Evolutionary conservation across 306 rosid species (phyloP).

Genomic region (Cicer pinnatifidum): DNA sequence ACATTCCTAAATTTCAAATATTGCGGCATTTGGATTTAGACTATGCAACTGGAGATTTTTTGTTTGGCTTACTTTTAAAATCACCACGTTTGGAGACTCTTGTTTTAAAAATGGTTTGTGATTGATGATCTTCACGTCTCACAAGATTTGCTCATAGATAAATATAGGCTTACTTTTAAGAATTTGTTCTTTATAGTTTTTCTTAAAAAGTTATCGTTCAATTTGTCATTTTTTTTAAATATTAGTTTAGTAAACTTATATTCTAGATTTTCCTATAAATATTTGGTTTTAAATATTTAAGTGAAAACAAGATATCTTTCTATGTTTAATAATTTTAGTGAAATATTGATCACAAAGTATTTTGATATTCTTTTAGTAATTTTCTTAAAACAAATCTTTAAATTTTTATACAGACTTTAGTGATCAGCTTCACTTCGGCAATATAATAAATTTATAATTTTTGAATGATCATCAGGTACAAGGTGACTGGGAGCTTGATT

Average conservation of each 20-base stretch:
- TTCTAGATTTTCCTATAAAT: too few relatives aligned
- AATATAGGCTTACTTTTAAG: neutral
- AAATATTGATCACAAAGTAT: too few relatives aligned
- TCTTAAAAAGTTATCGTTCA: neutral
- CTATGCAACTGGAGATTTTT: neutral
- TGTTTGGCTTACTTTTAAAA: constrained; percentile 13
- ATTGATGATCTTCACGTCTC: neutral
- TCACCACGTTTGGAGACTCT: constrained; percentile 30
- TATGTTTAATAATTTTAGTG: too few relatives aligned
- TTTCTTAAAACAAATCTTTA: neutral
- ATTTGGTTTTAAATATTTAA: too few relatives aligned
- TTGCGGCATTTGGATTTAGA: constrained; percentile 15
- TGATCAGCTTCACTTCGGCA: neutral
- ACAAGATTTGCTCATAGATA: neutral
- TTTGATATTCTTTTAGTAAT: too few relatives aligned
- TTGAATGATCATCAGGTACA: neutral
- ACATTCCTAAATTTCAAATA: neutral
- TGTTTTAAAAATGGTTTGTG: neutral
- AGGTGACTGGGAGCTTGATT: neutral
- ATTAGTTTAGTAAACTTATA: too few relatives aligned
- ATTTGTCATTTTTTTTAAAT: neutral
- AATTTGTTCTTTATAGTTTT: too few relatives aligned
- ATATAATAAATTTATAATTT: too few relatives aligned
- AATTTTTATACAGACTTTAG: neutral
- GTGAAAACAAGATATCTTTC: too few relatives aligned